Evolutionary conservation across 2,329 filamentous ascomycete genomes (phyloP).

Genomic region (Colletotrichum filicis): DNA sequence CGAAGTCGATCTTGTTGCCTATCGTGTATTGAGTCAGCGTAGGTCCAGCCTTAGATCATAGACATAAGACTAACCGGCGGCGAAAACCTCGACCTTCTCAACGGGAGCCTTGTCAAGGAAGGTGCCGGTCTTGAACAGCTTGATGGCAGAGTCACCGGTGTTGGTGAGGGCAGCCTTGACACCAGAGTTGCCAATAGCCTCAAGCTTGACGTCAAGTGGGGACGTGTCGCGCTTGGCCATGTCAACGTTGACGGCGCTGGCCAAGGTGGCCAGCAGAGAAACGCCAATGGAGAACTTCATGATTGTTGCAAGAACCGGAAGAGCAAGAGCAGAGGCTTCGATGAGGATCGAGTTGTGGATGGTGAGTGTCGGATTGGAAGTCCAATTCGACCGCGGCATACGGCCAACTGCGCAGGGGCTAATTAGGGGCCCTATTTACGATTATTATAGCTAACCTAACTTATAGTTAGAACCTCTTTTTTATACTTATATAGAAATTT

Average conservation of each 20-base stretch:
- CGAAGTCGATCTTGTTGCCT: constrained; percentile 54
- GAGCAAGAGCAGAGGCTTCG: not conserved
- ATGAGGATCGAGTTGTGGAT: not conserved
- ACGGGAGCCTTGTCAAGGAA: constrained; percentile 59
- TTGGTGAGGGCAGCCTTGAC: constrained; percentile 63
- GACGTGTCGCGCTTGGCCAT: constrained; percentile 30
- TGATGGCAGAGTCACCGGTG: constrained; percentile 55
- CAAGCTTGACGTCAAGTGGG: constrained; percentile 52
- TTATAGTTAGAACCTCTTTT: no score
- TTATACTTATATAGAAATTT: no score
- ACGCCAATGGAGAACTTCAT: constrained; percentile 31
- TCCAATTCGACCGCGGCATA: no score
- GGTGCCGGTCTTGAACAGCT: constrained; percentile 60
- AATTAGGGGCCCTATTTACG: no score
- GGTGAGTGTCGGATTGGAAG: no score
- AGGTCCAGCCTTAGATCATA: no score
- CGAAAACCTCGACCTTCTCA: constrained; percentile 62
- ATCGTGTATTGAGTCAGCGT: not conserved
- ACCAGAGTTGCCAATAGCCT: constrained; percentile 56
- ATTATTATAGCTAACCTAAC: no score
- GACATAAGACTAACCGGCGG: constrained; percentile 44
- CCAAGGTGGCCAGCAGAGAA: constrained; percentile 26
- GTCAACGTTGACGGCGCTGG: constrained; percentile 29
- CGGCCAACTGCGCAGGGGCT: no score
- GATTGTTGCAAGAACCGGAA: not conserved